phyloP scores from a whole-genome alignment of 345 rosid species.

The Dipteronia dyeriana region DNA sequence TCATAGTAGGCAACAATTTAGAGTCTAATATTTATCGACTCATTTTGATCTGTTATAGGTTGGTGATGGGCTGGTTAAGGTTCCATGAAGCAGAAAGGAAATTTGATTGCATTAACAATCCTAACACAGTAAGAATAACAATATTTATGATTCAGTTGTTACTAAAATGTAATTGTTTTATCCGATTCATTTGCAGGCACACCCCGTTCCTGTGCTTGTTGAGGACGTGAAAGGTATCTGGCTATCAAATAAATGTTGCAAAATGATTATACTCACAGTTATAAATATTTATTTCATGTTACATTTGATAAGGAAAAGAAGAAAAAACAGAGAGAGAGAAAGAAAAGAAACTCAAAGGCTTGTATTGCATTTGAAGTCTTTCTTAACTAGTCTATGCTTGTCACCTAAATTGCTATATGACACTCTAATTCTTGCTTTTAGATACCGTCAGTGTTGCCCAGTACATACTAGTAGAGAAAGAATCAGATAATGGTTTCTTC shows the following conservation, averaged over 20 bases:
- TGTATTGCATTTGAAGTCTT: neutral
- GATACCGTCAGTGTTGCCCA: conserved; percentile 69
- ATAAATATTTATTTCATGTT: neutral
- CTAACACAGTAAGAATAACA: conserved; percentile 57
- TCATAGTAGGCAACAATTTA: neutral
- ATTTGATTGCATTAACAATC: conserved; percentile 69
- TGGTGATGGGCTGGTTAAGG: conserved; percentile 95
- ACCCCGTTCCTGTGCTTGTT: conserved; percentile 72
- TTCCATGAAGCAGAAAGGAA: conserved; percentile 71
- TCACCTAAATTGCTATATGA: neutral
- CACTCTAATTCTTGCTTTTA: conserved; percentile 32
- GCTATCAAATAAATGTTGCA: neutral
- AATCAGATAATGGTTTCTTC: conserved; percentile 57
- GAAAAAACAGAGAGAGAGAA: neutral
- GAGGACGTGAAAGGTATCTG: conserved; percentile 77
- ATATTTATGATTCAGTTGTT: neutral
- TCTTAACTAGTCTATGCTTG: neutral
- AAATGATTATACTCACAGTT: neutral
- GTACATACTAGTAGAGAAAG: conserved; percentile 92
- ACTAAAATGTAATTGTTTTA: neutral
- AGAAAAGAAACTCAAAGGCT: neutral
- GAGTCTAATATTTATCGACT: neutral
- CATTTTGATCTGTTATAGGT: conserved; percentile 43
- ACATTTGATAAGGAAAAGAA: neutral
- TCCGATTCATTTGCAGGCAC: conserved; percentile 53